Evolutionary conservation across 192 early-diverging fungal species (phyloP).

Genomic region (Geranomyces variabilis): DNA sequence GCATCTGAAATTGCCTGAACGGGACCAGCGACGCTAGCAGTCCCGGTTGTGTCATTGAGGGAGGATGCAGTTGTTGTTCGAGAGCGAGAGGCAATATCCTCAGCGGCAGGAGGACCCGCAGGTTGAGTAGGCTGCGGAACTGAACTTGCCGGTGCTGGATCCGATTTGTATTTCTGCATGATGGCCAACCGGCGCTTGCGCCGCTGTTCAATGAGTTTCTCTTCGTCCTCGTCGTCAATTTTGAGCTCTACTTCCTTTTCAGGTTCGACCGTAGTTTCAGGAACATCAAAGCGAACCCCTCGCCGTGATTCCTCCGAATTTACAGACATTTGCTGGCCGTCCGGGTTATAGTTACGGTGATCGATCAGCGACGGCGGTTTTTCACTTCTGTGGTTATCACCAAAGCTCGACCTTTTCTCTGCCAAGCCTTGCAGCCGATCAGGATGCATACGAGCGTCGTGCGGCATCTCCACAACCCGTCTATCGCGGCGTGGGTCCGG

Average conservation of each 20-base stretch:
- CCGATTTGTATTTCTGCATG: constrained; percentile 67
- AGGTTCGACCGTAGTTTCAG: neutral
- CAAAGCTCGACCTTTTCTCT: neutral
- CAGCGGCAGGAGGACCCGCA: neutral
- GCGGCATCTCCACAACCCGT: too few relatives aligned
- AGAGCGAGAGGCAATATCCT: neutral
- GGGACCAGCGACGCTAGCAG: neutral
- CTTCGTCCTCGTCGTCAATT: constrained; percentile 70
- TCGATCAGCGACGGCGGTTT: too few relatives aligned
- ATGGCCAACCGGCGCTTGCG: constrained; percentile 77
- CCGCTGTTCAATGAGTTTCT: constrained; percentile 82
- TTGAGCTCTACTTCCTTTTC: neutral
- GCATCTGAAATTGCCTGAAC: constrained; percentile 1
- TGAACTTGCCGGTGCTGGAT: neutral
- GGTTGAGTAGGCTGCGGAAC: neutral
- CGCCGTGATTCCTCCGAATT: neutral
- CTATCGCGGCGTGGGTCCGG: too few relatives aligned
- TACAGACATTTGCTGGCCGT: too few relatives aligned
- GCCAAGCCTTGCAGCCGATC: too few relatives aligned
- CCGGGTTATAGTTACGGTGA: too few relatives aligned
- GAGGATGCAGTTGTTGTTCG: neutral
- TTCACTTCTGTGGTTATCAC: neutral
- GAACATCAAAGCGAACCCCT: neutral
- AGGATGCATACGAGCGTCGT: too few relatives aligned
- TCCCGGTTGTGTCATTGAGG: neutral